Conservation (phyloP, 2,329 filamentous ascomycete species). For the Alternaria tenuissima region DNA sequence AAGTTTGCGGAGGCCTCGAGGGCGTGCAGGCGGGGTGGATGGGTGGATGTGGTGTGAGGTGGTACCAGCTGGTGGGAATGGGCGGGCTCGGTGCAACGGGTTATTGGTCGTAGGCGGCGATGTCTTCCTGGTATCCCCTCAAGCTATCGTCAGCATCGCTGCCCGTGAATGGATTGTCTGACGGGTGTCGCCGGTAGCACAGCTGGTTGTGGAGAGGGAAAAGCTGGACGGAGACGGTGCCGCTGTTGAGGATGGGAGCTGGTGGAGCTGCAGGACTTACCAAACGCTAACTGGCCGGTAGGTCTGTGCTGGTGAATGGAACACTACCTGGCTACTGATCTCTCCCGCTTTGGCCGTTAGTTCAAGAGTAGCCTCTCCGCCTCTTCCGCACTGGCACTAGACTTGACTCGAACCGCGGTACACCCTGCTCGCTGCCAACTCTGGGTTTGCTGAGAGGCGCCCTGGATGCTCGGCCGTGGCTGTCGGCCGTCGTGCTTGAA, state of each 20-base stretch:
- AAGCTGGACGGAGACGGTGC: slow-evolving; percentile 14
- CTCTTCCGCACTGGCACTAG: slow-evolving; percentile 20
- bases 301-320: slow-evolving; percentile 17
- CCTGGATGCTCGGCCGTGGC: neutral
- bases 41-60: slow-evolving; percentile 20
- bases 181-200: slow-evolving; percentile 21
- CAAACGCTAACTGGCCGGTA: slow-evolving; percentile 2
- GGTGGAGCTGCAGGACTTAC: slow-evolving; percentile 25
- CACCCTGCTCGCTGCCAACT: slow-evolving; percentile 9
- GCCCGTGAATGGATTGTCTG: slow-evolving; percentile 18
- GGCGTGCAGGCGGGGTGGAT: slow-evolving; percentile 5
- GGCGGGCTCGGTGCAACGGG: neutral
- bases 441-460: neutral
- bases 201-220: slow-evolving; percentile 11
- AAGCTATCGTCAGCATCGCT: slow-evolving; percentile 34
- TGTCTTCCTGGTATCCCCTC: slow-evolving; percentile 18
- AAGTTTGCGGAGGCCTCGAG: neutral
- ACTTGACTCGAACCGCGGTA: slow-evolving; percentile 9
- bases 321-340: slow-evolving; percentile 16
- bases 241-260: slow-evolving; percentile 36
- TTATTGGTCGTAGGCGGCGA: slow-evolving; percentile 2
- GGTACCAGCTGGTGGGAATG: slow-evolving; percentile 6
- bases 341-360: slow-evolving; percentile 27
- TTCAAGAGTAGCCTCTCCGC: slow-evolving; percentile 21
- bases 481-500: neutral